Percentiles rank a stretch among this genome's conserved stretches.
Evolutionary conservation across 2,329 filamentous ascomycete species (phyloP).

Genomic region (Monilinia fructigena): DNA sequence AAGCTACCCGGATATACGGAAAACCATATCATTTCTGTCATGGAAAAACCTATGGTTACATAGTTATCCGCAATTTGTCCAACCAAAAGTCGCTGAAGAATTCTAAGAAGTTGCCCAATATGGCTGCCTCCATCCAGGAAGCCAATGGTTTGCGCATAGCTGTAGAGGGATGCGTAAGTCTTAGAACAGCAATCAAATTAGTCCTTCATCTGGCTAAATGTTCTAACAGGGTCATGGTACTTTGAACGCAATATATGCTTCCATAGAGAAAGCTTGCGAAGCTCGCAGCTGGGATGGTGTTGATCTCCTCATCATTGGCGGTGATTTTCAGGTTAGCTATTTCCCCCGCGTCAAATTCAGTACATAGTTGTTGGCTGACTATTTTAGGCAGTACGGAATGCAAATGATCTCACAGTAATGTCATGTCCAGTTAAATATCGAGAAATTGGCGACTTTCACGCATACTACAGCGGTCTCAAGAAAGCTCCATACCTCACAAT

Average conservation of each 20-base stretch:
- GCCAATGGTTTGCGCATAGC: conserved; percentile 66
- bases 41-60: not conserved
- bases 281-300: conserved; percentile 75
- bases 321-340: conserved; percentile 77
- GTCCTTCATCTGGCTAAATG: not conserved
- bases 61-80: not conserved
- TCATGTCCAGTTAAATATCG: conserved; percentile 87
- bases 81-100: not conserved
- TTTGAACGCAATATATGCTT: conserved; percentile 86
- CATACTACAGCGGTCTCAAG: conserved; percentile 81
- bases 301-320: conserved; percentile 90
- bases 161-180: conserved; percentile 79
- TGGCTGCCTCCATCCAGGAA: conserved; percentile 35
- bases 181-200: not conserved
- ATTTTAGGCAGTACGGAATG: conserved; percentile 76
- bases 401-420: conserved; percentile 82
- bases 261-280: conserved; percentile 66
- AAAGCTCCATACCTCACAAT: conserved; percentile 84
- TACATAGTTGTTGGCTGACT: conserved; percentile 23
- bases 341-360: not conserved
- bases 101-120: conserved; percentile 22
- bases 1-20: not conserved
- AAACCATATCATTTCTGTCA: not conserved
- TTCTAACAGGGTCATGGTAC: conserved; percentile 76
- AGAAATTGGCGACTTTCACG: conserved; percentile 84